A percentile compares a stretch with the other conserved stretches of the same genome.
Conservation (phyloP, 108 stramenopile species). For the Nitzschia inconspicua region DNA sequence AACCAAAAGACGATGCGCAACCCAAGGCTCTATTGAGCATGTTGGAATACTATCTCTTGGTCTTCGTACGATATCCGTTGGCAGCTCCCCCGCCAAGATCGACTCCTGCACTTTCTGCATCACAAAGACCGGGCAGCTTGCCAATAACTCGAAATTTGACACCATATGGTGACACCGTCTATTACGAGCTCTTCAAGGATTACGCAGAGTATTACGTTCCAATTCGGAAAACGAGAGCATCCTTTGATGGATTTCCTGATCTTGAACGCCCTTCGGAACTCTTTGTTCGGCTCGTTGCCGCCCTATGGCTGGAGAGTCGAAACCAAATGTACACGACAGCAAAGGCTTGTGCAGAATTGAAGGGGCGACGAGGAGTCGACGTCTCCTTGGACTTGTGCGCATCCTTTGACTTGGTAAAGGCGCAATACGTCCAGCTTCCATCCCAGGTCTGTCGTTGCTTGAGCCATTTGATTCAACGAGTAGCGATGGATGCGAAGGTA, state of each 20-base stretch:
- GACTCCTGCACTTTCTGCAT: neutral
- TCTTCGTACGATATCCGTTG: constrained; percentile 65
- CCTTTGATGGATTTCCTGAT: constrained; percentile 14
- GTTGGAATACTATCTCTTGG: constrained; percentile 64
- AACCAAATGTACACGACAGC: constrained; percentile 12
- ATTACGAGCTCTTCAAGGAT: constrained; percentile 48
- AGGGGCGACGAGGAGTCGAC: constrained; percentile 12
- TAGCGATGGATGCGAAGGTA: constrained; percentile 18
- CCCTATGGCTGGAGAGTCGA: constrained; percentile 71
- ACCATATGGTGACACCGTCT: constrained; percentile 68
- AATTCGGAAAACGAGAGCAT: constrained; percentile 9
- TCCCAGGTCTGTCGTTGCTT: constrained; percentile 48
- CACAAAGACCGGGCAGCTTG: neutral
- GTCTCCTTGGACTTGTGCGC: constrained; percentile 27
- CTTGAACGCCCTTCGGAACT: constrained; percentile 43
- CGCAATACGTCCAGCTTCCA: constrained; percentile 40
- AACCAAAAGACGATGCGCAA: constrained; percentile 17
- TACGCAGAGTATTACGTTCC: constrained; percentile 61
- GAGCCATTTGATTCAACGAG: constrained; percentile 21
- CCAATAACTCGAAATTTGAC: constrained; percentile 7
- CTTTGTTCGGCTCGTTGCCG: constrained; percentile 68
- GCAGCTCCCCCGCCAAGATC: constrained; percentile 31
- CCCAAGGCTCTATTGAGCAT: constrained; percentile 50
- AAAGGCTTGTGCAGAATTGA: constrained; percentile 11
- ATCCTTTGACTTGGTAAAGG: constrained; percentile 52